A percentile compares a stretch with the other conserved stretches of the same genome.
Conservation (phyloP, 305 asterid genomes). For the Caryopteris hybrid region DNA sequence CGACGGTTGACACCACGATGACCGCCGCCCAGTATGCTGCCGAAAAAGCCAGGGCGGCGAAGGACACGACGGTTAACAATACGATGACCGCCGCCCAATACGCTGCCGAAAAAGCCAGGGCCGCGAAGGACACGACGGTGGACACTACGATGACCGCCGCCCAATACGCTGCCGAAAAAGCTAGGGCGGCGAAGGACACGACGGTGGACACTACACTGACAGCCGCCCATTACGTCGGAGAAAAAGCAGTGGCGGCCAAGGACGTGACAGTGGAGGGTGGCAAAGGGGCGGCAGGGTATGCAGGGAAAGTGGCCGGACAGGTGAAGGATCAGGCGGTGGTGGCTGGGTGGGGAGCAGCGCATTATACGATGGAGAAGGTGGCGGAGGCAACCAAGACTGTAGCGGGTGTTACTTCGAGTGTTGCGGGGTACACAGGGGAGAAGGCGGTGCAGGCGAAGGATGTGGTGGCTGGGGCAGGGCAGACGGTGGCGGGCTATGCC, state of each 20-base stretch:
- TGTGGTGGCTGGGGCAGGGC: slow-evolving; percentile 56
- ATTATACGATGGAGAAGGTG: slow-evolving; percentile 48
- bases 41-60: background rate
- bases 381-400: slow-evolving; percentile 58
- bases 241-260: slow-evolving; percentile 42
- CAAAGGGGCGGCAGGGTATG: slow-evolving; percentile 48
- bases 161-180: slow-evolving; percentile 8
- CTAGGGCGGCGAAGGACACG: slow-evolving; percentile 20
- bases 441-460: slow-evolving; percentile 48
- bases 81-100: background rate
- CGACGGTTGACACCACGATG: background rate
- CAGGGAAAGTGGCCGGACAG: slow-evolving; percentile 41
- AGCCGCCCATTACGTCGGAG: slow-evolving; percentile 32
- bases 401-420: slow-evolving; percentile 47
- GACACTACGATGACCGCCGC: background rate
- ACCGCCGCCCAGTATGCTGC: background rate
- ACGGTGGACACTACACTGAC: slow-evolving; percentile 20
- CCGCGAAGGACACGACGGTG: background rate
- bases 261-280: slow-evolving; percentile 51
- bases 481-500: slow-evolving; percentile 39
- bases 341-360: slow-evolving; percentile 78
- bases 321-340: slow-evolving; percentile 59
- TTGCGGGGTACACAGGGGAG: slow-evolving; percentile 48
- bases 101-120: background rate
- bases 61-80: background rate